phyloP scores from a whole-genome alignment of 345 rosid genomes.

The Streptanthus diversifolius region DNA sequence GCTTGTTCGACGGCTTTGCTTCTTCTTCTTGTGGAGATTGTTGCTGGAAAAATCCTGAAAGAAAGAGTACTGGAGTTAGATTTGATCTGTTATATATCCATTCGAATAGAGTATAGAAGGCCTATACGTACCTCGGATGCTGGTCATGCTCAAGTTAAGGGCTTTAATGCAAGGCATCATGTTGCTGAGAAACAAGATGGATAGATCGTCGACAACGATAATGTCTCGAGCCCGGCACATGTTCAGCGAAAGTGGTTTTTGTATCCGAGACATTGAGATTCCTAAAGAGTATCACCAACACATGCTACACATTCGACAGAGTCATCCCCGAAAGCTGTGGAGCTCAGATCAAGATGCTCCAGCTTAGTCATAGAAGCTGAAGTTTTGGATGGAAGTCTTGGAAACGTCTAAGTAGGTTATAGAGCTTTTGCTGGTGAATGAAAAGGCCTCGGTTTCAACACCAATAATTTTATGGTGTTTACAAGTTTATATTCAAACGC shows the following conservation, averaged over 20 bases:
- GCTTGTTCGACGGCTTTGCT: conserved; percentile 45
- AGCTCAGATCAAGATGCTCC: conserved; percentile 73
- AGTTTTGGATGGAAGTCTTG: conserved; percentile 49
- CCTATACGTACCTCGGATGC: conserved; percentile 53
- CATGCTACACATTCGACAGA: conserved; percentile 49
- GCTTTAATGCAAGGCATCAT: conserved; percentile 54
- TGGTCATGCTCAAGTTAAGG: conserved; percentile 73
- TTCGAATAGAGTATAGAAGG: not conserved
- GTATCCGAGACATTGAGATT: conserved; percentile 63
- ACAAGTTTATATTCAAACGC: too few relatives aligned
- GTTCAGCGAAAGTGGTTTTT: conserved; percentile 59
- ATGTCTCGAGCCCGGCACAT: conserved; percentile 61
- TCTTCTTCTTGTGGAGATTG: conserved; percentile 35
- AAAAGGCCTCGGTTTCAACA: conserved; percentile 55
- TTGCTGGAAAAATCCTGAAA: conserved; percentile 54
- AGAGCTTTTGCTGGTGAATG: conserved; percentile 41
- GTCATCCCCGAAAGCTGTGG: conserved; percentile 61
- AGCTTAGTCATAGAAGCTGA: conserved; percentile 57
- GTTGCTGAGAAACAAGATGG: conserved; percentile 50
- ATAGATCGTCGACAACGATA: conserved; percentile 62
- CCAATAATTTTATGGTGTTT: too few relatives aligned
- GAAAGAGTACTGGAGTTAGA: not conserved
- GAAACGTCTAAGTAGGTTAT: conserved; percentile 60
- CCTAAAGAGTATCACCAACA: conserved; percentile 60
- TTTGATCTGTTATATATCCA: not conserved